These are phyloP conservation scores for Pythium dissimile DNA, from an alignment of 352 stramenopile genomes.

Conservation along the genomic window DNA sequence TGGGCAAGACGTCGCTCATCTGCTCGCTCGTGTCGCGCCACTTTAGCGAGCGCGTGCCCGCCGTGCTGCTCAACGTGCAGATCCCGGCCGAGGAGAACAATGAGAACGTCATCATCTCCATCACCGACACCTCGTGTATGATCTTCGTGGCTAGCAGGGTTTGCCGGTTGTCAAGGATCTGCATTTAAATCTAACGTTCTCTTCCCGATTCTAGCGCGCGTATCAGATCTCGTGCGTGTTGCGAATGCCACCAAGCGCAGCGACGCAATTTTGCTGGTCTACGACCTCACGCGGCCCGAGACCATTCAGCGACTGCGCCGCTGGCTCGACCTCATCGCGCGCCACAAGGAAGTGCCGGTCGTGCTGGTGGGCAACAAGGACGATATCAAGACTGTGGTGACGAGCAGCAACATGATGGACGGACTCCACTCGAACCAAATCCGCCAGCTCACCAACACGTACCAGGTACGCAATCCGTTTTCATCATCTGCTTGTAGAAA, in stretches of 20 bases:
- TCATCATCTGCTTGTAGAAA: neutral
- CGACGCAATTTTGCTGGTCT: constrained; percentile 85
- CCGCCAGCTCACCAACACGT: constrained; percentile 62
- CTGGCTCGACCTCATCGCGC: constrained; percentile 85
- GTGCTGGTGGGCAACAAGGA: constrained; percentile 89
- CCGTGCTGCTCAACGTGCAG: constrained; percentile 84
- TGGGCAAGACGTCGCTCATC: constrained; percentile 91
- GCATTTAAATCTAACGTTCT: too few species aligned
- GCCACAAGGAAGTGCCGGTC: constrained; percentile 85
- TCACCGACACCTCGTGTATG: constrained; percentile 85
- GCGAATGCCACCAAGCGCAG: constrained; percentile 83
- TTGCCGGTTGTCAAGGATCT: neutral
- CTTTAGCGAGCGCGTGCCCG: constrained; percentile 86
- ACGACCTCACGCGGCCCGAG: constrained; percentile 80
- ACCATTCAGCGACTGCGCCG: constrained; percentile 80
- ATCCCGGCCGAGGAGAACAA: constrained; percentile 87
- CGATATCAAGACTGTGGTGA: constrained; percentile 72
- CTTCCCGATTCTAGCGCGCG: constrained; percentile 42
- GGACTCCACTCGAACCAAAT: constrained; percentile 70
- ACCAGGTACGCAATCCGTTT: constrained; percentile 46
- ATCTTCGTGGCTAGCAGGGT: neutral
- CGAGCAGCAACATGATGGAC: constrained; percentile 38
- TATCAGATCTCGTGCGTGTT: constrained; percentile 80
- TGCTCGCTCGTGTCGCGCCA: constrained; percentile 86
- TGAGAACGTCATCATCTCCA: constrained; percentile 88